A percentile compares a stretch with the other conserved stretches of the same genome.
Conservation (phyloP, 202 grass and related monocot species). For the Panicum hallii region DNA sequence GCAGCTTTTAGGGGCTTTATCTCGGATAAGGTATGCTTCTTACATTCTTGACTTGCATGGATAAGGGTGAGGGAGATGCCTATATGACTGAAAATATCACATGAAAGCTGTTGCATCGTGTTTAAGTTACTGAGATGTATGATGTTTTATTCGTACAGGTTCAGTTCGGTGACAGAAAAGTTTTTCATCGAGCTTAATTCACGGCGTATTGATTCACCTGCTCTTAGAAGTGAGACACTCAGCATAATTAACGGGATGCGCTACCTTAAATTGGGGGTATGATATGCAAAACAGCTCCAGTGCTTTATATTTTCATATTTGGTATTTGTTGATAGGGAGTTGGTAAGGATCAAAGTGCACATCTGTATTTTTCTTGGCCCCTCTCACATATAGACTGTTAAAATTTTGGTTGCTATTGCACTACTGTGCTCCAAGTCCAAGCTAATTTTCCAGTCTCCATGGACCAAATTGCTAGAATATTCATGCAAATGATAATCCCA, state of each 20-base stretch:
- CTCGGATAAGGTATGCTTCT: slow-evolving; percentile 76
- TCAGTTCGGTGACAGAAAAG: slow-evolving; percentile 93
- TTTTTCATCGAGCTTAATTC: slow-evolving; percentile 98
- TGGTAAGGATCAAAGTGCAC: slow-evolving; percentile 29
- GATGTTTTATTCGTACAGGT: slow-evolving; percentile 64
- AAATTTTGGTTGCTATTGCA: not conserved
- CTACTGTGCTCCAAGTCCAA: slow-evolving; percentile 23
- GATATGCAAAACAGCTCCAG: slow-evolving; percentile 21
- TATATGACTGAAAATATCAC: not conserved
- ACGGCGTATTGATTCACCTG: slow-evolving; percentile 72
- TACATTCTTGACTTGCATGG: slow-evolving; percentile 38
- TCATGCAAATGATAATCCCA: slow-evolving; percentile 1
- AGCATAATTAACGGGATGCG: slow-evolving; percentile 99
- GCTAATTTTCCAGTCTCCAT: not conserved
- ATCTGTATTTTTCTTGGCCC: slow-evolving; percentile 23
- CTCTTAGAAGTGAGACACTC: slow-evolving; percentile 87
- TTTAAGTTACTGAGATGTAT: slow-evolving; percentile 35
- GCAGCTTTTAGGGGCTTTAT: slow-evolving; percentile 94
- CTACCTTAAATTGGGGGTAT: slow-evolving; percentile 98
- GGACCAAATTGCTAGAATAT: slow-evolving; percentile 35
- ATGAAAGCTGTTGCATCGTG: slow-evolving; percentile 20
- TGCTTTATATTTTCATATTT: slow-evolving; percentile 41
- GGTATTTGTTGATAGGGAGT: slow-evolving; percentile 26
- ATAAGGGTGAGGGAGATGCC: not conserved
- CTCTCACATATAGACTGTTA: not conserved